phyloP scores from a whole-genome alignment of 805 yeast species.

The Metschnikowia continentalis region DNA sequence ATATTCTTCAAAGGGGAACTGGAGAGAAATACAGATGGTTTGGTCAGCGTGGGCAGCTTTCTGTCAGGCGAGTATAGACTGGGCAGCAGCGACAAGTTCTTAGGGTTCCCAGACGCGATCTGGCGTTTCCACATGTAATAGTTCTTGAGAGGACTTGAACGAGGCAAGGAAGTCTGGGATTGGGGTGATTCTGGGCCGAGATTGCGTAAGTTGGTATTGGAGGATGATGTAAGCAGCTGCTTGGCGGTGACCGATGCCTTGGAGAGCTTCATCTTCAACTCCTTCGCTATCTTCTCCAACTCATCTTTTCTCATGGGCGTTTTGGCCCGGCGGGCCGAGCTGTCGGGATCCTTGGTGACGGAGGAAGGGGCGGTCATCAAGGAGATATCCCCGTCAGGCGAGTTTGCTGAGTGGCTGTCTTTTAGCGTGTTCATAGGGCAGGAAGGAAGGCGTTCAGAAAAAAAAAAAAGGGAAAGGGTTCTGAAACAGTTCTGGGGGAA shows the following conservation, averaged over 20 bases:
- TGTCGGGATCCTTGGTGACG: slow-evolving; percentile 10
- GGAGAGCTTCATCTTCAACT: slow-evolving; percentile 38
- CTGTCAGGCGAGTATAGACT: slow-evolving; percentile 37
- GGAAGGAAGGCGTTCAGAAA: neutral
- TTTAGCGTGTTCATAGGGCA: slow-evolving; percentile 22
- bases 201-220: slow-evolving; percentile 15
- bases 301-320: slow-evolving; percentile 42
- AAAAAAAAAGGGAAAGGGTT: neutral
- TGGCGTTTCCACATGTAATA: slow-evolving; percentile 25
- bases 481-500: neutral
- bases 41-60: slow-evolving; percentile 38
- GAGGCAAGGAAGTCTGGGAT: slow-evolving; percentile 15
- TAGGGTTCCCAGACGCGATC: slow-evolving; percentile 20
- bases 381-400: slow-evolving; percentile 15
- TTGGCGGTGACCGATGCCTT: slow-evolving; percentile 44
- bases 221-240: slow-evolving; percentile 23
- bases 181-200: slow-evolving; percentile 21
- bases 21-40: slow-evolving; percentile 30
- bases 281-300: slow-evolving; percentile 41
- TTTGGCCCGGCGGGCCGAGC: slow-evolving; percentile 20
- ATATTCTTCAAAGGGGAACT: slow-evolving; percentile 33
- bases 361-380: slow-evolving; percentile 9
- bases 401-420: slow-evolving; percentile 20
- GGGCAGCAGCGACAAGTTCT: slow-evolving; percentile 25
- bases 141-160: slow-evolving; percentile 30